These are phyloP conservation scores for Tolypocladium nubicola DNA, from an alignment of 2,329 filamentous ascomycete genomes.

Conservation along the genomic window DNA sequence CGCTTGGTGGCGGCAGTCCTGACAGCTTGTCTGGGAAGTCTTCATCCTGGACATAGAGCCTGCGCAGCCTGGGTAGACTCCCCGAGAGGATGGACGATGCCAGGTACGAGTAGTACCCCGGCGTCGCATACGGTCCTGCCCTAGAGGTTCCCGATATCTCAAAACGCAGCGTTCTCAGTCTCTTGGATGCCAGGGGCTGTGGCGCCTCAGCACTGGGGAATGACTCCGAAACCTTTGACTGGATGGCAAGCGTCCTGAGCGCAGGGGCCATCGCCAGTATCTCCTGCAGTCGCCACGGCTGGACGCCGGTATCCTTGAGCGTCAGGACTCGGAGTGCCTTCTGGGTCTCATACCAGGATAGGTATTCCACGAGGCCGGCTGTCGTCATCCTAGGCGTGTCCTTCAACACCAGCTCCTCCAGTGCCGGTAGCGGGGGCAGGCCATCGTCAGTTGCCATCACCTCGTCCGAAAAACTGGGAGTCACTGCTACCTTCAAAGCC, in stretches of 20 bases:
- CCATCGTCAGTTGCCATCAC: conserved; percentile 58
- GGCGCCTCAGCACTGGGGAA: conserved; percentile 36
- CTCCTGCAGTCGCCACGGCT: conserved; percentile 47
- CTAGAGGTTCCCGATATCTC: conserved; percentile 60
- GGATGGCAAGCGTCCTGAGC: conserved; percentile 46
- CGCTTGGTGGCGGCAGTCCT: conserved; percentile 54
- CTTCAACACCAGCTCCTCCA: conserved; percentile 64
- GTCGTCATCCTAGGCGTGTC: conserved; percentile 63
- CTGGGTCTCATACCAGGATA: conserved; percentile 49
- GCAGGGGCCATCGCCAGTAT: conserved; percentile 47
- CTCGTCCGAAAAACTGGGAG: conserved; percentile 62
- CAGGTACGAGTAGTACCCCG: conserved; percentile 75
- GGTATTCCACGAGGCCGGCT: conserved; percentile 57
- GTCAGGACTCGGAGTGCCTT: conserved; percentile 56
- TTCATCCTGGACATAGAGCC: conserved; percentile 78
- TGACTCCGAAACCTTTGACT: conserved; percentile 36
- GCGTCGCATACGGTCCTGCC: conserved; percentile 46
- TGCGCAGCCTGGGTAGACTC: conserved; percentile 60
- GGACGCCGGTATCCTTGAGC: conserved; percentile 62
- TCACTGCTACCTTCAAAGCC: conserved; percentile 64
- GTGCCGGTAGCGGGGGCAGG: conserved; percentile 61
- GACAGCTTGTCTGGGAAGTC: conserved; percentile 73
- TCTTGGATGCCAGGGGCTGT: conserved; percentile 56
- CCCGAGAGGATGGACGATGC: conserved; percentile 70
- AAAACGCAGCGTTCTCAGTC: conserved; percentile 65